phyloP scores from a whole-genome alignment of 345 rosid genomes.

The Noccaea bulbosa region DNA sequence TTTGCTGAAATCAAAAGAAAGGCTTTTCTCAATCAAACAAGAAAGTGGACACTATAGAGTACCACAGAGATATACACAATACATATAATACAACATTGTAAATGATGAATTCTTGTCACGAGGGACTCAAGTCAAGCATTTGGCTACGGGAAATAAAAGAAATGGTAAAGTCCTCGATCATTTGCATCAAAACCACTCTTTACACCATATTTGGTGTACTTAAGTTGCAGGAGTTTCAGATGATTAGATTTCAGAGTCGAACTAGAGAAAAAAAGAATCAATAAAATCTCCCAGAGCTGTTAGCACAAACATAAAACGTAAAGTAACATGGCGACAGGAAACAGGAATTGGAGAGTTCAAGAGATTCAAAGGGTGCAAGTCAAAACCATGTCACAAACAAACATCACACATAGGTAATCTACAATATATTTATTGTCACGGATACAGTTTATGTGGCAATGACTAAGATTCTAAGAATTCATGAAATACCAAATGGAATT shows the following conservation, averaged over 20 bases:
- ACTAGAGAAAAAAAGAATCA: conserved; percentile 3
- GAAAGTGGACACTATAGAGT: conserved; percentile 10
- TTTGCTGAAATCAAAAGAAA: conserved; percentile 61
- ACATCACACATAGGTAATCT: not conserved
- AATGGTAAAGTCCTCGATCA: not conserved
- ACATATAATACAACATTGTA: not conserved
- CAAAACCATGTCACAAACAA: not conserved
- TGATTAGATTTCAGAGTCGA: not conserved
- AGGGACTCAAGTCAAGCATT: conserved; percentile 4
- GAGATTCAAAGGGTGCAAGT: not conserved
- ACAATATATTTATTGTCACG: not conserved
- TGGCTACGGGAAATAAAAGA: not conserved
- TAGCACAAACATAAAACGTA: not conserved
- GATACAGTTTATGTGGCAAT: not conserved
- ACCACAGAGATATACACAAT: conserved; percentile 2
- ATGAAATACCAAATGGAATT: not conserved
- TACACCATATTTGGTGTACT: not conserved
- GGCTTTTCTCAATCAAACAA: conserved; percentile 24
- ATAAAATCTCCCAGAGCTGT: not conserved
- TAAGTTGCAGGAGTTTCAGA: conserved; percentile 11
- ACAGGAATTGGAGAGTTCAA: not conserved
- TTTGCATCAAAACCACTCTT: conserved; percentile 21
- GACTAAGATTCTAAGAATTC: not conserved
- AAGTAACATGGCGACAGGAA: not conserved
- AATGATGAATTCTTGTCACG: not conserved